Evolutionary conservation across 148 eudicot genomes (phyloP).

Genomic region (Vaccinium corymbosum): DNA sequence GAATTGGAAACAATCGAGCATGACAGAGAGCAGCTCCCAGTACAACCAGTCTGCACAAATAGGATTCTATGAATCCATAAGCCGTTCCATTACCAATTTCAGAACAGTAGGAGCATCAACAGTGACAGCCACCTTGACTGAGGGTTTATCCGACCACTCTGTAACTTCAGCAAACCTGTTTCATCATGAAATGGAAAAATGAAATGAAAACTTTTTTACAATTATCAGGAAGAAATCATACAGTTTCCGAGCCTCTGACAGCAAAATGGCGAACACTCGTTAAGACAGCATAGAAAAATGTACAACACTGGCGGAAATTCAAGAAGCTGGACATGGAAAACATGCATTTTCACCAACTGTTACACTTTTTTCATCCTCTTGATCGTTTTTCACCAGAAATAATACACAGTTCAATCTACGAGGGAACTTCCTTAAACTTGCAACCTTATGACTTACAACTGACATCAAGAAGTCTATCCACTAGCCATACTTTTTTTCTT

Average conservation of each 20-base stretch:
- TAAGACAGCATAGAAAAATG: background rate
- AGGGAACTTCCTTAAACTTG: conserved; percentile 5
- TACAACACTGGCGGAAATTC: background rate
- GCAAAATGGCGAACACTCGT: background rate
- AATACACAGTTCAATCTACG: background rate
- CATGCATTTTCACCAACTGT: background rate
- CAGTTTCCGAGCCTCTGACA: background rate
- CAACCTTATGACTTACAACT: background rate
- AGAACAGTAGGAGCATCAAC: conserved; percentile 79
- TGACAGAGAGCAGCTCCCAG: background rate
- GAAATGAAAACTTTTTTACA: background rate
- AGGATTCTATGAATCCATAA: conserved; percentile 38
- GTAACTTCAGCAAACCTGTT: conserved; percentile 70
- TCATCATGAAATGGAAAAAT: background rate
- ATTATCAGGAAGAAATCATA: background rate
- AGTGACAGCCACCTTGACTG: conserved; percentile 92
- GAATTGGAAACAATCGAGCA: background rate
- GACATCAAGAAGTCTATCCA: background rate
- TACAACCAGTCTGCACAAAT: background rate
- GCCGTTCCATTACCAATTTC: conserved; percentile 80
- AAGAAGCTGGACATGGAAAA: background rate
- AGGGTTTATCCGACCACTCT: conserved; percentile 80
- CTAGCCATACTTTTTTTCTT: background rate
- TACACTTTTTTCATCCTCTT: background rate
- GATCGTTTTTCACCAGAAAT: background rate